Evolutionary conservation across 257 asterid genomes (phyloP), one percentile per base, ranked within the genome.

Genomic region (Lithospermum erythrorhizon): DNA sequence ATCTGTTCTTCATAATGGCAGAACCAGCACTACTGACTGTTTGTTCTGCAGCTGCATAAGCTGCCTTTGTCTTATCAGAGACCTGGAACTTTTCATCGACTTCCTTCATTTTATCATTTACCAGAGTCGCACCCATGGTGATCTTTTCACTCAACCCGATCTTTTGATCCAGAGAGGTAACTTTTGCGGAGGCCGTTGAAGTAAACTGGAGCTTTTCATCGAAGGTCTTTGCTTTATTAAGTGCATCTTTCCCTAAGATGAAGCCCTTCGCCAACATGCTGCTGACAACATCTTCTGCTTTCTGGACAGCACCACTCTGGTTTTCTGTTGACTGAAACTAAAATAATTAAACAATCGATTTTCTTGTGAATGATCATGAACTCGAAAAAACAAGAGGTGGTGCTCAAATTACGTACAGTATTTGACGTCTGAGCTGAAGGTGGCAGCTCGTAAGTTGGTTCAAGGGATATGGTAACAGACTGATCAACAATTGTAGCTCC

Each of bases 201-300:
- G 74, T 72, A 59, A 78, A n/a, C 62, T 78, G 81, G 73, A 66
- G 83, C 78, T 78, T 78, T 61, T 75, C 81, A 41, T 78, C 83
- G 19, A 78, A 67, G 22, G 76, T 13, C 67, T 75, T 75, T 9
- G 83, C 81, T 58, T 70, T 72, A 70, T 66, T 75, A 27, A 78
- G 54, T 14, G 83, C 76, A 59, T 78, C 83, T 47, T 72, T 78
- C 8, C 80, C 83, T 54, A 78, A 58, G 49, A 72, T 56, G 59
- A 72, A 75, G 16, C 83, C 81, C 63, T 61, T 78, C 1, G 83
- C 83, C 49, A 78, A 67, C 83, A 78, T 78, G 64, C 73, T 45
- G 58, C 73, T 78, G 24, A 78, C 80, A 17, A 78, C 83, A 66
- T 74, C 80, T 63, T 78, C 83, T 27, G 80, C 83, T 61, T 72